Conservation (phyloP, 2,329 filamentous ascomycete genomes). For the Penicillium sp. region DNA sequence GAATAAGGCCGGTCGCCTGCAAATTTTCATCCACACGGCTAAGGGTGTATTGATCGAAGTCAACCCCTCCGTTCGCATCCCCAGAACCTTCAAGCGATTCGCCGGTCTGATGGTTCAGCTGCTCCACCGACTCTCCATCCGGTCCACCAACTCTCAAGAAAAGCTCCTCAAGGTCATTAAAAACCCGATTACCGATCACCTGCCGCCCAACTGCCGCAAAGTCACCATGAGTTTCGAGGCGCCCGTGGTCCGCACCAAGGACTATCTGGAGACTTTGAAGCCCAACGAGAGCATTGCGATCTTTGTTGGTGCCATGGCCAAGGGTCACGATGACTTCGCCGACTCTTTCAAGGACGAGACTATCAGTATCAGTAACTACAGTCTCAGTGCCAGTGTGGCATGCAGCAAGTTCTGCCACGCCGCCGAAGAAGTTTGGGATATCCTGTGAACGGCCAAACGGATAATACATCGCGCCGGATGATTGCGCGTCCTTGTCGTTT, state of each 20-base stretch:
- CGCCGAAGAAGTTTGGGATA: conserved; percentile 92
- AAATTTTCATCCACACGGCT: conserved; percentile 97
- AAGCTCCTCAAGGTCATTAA: conserved; percentile 97
- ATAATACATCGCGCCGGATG: conserved; percentile 10
- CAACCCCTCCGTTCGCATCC: conserved; percentile 95
- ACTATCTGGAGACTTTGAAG: conserved; percentile 77
- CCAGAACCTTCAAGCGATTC: conserved; percentile 97
- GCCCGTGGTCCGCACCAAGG: conserved; percentile 76
- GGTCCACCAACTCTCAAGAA: conserved; percentile 94
- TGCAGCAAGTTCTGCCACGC: conserved; percentile 99
- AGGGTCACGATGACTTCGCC: conserved; percentile 91
- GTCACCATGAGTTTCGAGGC: conserved; percentile 94
- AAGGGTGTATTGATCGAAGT: conserved; percentile 98
- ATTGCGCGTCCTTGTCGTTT: conserved; percentile 11
- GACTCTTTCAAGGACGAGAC: conserved; percentile 93
- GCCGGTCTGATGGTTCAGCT: conserved; percentile 98
- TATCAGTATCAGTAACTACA: conserved; percentile 98
- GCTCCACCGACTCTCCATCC: conserved; percentile 89
- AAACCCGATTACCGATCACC: conserved; percentile 94
- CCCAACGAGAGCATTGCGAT: conserved; percentile 92
- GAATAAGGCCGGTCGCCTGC: conserved; percentile 95
- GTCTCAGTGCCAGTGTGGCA: conserved; percentile 91
- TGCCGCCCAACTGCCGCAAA: conserved; percentile 96
- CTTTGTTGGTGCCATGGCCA: conserved; percentile 97
- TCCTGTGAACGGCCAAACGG: conserved; percentile 59